Conservation (phyloP, 2,329 filamentous ascomycete genomes). For the Apiospora sp. region DNA sequence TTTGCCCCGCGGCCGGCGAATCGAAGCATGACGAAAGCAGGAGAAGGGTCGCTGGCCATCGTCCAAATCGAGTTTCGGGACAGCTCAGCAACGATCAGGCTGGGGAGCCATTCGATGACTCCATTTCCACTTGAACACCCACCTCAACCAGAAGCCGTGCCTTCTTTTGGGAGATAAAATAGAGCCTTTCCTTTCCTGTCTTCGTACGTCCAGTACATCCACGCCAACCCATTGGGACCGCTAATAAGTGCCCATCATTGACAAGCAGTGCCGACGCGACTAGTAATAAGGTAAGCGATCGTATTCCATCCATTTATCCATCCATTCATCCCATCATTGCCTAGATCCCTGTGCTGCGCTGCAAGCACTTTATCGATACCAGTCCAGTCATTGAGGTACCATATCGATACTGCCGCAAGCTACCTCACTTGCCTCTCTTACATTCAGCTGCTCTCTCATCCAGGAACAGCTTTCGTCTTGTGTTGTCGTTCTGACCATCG, state of each 20-base stretch:
- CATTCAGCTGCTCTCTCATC: neutral
- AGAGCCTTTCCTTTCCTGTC: conserved; percentile 14
- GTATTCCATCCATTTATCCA: neutral
- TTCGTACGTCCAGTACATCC: neutral
- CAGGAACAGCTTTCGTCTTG: neutral
- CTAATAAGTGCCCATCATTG: neutral
- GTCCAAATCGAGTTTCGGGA: neutral
- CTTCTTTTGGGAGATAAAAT: neutral
- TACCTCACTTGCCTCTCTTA: neutral
- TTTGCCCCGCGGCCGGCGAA: conserved; percentile 17
- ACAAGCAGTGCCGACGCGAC: neutral
- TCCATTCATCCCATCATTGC: conserved; percentile 8
- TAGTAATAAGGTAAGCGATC: neutral
- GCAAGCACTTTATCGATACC: neutral
- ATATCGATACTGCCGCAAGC: neutral
- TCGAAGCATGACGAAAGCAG: conserved; percentile 38
- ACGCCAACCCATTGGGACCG: neutral
- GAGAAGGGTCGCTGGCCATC: conserved; percentile 32
- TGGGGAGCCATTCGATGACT: neutral
- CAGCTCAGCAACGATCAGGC: neutral
- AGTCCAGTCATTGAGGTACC: no score
- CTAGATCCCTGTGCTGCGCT: neutral
- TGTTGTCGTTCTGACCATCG: neutral
- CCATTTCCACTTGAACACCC: neutral
- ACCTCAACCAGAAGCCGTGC: neutral